phyloP scores from a whole-genome alignment of 306 rosid species.

The Citrullus colocynthis region DNA sequence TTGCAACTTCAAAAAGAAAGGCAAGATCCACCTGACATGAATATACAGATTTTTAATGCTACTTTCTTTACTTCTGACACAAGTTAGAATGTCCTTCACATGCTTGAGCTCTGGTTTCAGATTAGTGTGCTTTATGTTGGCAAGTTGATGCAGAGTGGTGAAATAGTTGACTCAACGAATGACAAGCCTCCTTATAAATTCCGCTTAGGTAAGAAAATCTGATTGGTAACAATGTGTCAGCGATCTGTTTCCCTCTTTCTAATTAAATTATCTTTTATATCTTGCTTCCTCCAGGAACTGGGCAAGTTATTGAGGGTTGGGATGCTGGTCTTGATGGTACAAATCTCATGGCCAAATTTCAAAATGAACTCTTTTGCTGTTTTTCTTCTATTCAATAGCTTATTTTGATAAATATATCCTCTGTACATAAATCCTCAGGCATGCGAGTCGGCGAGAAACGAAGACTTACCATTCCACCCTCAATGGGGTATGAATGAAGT shows the following conservation, averaged over 20 bases:
- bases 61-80: neutral
- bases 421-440: slow-evolving; percentile 27
- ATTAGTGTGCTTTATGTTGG: slow-evolving; percentile 48
- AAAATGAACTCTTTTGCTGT: neutral
- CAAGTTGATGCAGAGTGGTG: slow-evolving; percentile 50
- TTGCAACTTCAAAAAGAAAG: slow-evolving; percentile 59
- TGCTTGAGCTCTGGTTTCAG: slow-evolving; percentile 29
- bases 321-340: slow-evolving; percentile 79
- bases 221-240: neutral
- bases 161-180: slow-evolving; percentile 34
- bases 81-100: neutral
- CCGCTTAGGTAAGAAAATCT: slow-evolving; percentile 56
- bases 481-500: slow-evolving; percentile 43
- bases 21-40: slow-evolving; percentile 16
- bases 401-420: neutral
- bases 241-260: neutral
- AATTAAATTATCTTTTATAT: neutral
- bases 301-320: slow-evolving; percentile 55
- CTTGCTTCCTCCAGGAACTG: slow-evolving; percentile 43
- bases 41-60: neutral
- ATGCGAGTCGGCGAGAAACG: slow-evolving; percentile 77
- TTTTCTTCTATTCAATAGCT: neutral
- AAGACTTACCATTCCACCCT: slow-evolving; percentile 69
- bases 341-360: neutral
- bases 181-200: slow-evolving; percentile 48